Conservation (phyloP, 2,329 filamentous ascomycete genomes). For the Camptophora hylomeconis region DNA sequence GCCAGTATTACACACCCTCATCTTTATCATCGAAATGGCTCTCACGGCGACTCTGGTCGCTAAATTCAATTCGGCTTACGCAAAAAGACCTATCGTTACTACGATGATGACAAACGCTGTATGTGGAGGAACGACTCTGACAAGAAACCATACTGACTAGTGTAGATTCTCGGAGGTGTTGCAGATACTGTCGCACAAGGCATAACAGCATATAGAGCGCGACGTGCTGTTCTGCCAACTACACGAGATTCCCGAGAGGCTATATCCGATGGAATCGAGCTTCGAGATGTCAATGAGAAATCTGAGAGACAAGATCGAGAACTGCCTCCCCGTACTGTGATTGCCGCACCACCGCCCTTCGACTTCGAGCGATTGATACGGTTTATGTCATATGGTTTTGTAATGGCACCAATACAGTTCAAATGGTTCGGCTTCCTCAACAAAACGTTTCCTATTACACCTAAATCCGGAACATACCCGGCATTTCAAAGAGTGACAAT, state of each 20-base stretch:
- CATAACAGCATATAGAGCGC: constrained; percentile 59
- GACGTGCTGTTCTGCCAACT: constrained; percentile 43
- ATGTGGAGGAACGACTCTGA: constrained; percentile 22
- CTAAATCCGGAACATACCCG: constrained; percentile 58
- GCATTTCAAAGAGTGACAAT: constrained; percentile 82
- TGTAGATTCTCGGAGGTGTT: constrained; percentile 70
- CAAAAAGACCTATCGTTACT: constrained; percentile 81
- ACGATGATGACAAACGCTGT: constrained; percentile 98
- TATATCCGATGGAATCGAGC: constrained; percentile 57
- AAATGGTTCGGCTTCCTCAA: constrained; percentile 88
- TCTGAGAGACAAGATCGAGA: constrained; percentile 52
- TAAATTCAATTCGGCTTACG: constrained; percentile 91
- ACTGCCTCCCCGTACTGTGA: constrained; percentile 48
- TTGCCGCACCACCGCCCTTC: constrained; percentile 62
- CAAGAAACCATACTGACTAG: constrained; percentile 4
- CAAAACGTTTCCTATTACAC: constrained; percentile 69
- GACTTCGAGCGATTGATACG: constrained; percentile 89
- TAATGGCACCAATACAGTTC: constrained; percentile 91
- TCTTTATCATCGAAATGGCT: constrained; percentile 80
- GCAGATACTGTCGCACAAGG: constrained; percentile 93
- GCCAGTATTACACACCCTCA: constrained; percentile 75
- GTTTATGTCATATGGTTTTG: constrained; percentile 95
- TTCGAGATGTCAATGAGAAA: constrained; percentile 76
- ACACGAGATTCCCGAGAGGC: constrained; percentile 41
- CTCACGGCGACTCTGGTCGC: constrained; percentile 69